Percentiles rank a stretch among this genome's conserved stretches.
These are phyloP conservation scores for Hypoxylon sp. DNA, from an alignment of 2,329 filamentous ascomycete species.

Conservation along the genomic window DNA sequence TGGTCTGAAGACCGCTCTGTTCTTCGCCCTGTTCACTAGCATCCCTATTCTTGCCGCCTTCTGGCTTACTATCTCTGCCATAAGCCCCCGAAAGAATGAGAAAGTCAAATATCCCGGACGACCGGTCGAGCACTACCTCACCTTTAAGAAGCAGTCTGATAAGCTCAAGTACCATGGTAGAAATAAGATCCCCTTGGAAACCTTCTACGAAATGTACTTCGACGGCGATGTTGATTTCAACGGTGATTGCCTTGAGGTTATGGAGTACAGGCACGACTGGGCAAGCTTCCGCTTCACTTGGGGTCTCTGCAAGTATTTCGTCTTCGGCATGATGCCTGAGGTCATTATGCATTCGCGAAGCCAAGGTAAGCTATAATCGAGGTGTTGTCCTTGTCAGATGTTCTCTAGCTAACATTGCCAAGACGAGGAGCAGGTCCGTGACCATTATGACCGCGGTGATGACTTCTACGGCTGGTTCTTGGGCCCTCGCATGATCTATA, in stretches of 20 bases:
- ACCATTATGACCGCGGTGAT: slow-evolving; percentile 97
- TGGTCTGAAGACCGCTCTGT: slow-evolving; percentile 87
- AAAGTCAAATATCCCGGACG: slow-evolving; percentile 90
- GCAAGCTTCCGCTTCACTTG: slow-evolving; percentile 93
- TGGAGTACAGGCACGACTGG: slow-evolving; percentile 98
- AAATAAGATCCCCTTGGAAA: slow-evolving; percentile 90
- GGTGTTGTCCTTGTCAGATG: background rate
- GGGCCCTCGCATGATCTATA: slow-evolving; percentile 99
- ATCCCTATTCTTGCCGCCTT: slow-evolving; percentile 85
- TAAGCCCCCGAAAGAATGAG: slow-evolving; percentile 92
- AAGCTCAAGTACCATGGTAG: slow-evolving; percentile 79
- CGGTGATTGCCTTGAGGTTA: slow-evolving; percentile 86
- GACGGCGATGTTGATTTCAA: slow-evolving; percentile 96
- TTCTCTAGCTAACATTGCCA: slow-evolving; percentile 31
- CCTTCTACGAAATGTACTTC: slow-evolving; percentile 98
- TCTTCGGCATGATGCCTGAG: slow-evolving; percentile 89
- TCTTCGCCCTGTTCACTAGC: slow-evolving; percentile 84
- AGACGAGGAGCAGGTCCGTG: slow-evolving; percentile 98
- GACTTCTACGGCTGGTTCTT: slow-evolving; percentile 99
- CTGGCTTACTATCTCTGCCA: slow-evolving; percentile 84
- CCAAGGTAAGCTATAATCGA: slow-evolving; percentile 71
- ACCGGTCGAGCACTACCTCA: slow-evolving; percentile 91
- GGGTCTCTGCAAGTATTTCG: slow-evolving; percentile 87
- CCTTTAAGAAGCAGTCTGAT: slow-evolving; percentile 78
- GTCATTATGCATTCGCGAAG: slow-evolving; percentile 92